These are phyloP conservation scores for Penicillium cinerascens DNA, from an alignment of 495 filamentous ascomycete species.

Conservation along the genomic window DNA sequence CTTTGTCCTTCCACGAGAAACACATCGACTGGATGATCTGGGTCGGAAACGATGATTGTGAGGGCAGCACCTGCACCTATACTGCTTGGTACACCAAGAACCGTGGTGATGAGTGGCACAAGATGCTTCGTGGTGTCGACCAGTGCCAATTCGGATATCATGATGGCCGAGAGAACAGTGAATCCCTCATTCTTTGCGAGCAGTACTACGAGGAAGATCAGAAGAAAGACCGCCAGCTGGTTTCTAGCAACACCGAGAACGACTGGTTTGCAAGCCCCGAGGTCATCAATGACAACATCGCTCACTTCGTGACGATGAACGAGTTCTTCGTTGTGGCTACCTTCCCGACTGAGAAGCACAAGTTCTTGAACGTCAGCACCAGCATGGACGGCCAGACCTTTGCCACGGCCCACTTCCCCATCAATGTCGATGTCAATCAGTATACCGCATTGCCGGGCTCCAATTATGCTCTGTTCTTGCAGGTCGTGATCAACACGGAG, in stretches of 20 bases:
- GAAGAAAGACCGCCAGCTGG: slow-evolving; percentile 58
- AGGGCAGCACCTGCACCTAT: slow-evolving; percentile 55
- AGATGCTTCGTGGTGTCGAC: slow-evolving; percentile 60
- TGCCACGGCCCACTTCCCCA: slow-evolving; percentile 80
- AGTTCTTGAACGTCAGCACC: slow-evolving; percentile 69
- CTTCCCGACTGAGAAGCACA: slow-evolving; percentile 56
- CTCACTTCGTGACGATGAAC: slow-evolving; percentile 85
- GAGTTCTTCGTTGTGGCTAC: slow-evolving; percentile 92
- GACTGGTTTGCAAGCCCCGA: slow-evolving; percentile 54
- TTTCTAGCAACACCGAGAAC: slow-evolving; percentile 65
- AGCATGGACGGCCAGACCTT: slow-evolving; percentile 80
- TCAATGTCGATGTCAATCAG: slow-evolving; percentile 68
- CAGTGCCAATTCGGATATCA: slow-evolving; percentile 80
- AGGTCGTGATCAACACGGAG: slow-evolving; percentile 69
- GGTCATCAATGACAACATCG: slow-evolving; percentile 62
- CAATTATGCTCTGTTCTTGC: slow-evolving; percentile 87
- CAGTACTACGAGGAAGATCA: slow-evolving; percentile 60
- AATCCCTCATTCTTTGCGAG: slow-evolving; percentile 78
- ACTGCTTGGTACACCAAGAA: slow-evolving; percentile 69
- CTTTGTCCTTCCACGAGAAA: slow-evolving; percentile 75
- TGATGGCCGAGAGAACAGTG: slow-evolving; percentile 53
- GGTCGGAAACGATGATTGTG: slow-evolving; percentile 66
- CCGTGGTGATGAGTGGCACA: slow-evolving; percentile 72
- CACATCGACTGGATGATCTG: slow-evolving; percentile 86
- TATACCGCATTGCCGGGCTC: slow-evolving; percentile 94